These are phyloP conservation scores for Alternaria infectoria DNA, from an alignment of 2,329 filamentous ascomycete species.

Conservation along the genomic window DNA sequence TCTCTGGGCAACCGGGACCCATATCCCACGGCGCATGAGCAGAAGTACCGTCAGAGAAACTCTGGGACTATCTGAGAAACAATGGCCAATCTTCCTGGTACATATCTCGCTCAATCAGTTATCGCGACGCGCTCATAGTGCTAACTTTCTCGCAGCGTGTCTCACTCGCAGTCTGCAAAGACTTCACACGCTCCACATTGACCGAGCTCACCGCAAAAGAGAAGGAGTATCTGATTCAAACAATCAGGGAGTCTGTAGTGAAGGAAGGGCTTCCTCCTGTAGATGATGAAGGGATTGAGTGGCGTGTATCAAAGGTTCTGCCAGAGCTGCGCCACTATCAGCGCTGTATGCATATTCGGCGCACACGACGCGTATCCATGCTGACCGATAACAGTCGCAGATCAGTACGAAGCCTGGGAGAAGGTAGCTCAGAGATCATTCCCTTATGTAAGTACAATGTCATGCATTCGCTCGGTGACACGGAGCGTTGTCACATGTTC, in stretches of 20 bases:
- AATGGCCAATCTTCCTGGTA: conserved; percentile 10
- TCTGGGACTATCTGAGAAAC: conserved; percentile 3
- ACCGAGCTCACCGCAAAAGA: not conserved
- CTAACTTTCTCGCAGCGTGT: conserved; percentile 2
- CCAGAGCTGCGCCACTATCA: conserved; percentile 2
- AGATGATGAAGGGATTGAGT: conserved; percentile 5
- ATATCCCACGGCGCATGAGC: not conserved
- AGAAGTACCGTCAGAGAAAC: not conserved
- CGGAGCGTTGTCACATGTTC: not conserved
- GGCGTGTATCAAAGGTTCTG: conserved; percentile 6
- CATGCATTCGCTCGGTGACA: not conserved
- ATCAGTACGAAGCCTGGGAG: not conserved
- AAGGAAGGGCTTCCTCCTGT: not conserved
- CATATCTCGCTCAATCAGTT: not conserved
- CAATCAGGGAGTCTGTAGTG: not conserved
- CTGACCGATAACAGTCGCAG: not conserved
- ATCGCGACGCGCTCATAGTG: not conserved
- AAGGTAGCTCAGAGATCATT: not conserved
- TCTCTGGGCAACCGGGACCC: not conserved
- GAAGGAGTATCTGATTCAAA: not conserved
- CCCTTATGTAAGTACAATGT: not conserved
- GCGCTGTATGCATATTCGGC: not conserved
- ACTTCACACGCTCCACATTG: not conserved
- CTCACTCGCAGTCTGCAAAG: conserved; percentile 7
- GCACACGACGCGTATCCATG: not conserved